phyloP scores from a whole-genome alignment of 371 early-diverging fungal genomes.

The Entomophthora muscae region DNA sequence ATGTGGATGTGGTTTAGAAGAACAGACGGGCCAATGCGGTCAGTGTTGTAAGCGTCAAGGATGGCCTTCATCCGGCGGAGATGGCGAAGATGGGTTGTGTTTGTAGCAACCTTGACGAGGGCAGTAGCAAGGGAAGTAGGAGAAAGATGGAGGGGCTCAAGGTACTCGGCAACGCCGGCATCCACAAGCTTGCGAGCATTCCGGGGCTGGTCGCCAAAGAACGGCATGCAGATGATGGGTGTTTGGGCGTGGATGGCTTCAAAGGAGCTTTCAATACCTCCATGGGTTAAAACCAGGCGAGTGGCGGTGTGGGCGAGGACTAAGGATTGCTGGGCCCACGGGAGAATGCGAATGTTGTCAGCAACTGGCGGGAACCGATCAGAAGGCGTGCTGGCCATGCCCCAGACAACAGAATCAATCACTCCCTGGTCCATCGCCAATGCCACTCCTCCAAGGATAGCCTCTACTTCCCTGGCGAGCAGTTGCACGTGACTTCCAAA shows the following conservation, averaged over 20 bases:
- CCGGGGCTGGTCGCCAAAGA: not conserved
- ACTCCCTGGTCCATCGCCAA: not conserved
- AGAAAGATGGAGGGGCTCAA: not conserved
- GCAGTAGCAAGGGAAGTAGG: not conserved
- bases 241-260: not conserved
- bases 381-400: not conserved
- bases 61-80: not conserved
- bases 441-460: not conserved
- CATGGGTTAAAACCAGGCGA: not conserved
- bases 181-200: not conserved
- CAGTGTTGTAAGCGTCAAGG: not conserved
- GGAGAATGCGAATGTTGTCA: not conserved
- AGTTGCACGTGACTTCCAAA: not conserved
- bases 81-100: not conserved
- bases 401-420: constrained; percentile 7
- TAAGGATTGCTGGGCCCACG: not conserved
- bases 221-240: not conserved
- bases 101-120: not conserved
- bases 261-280: not conserved
- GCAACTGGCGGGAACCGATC: not conserved
- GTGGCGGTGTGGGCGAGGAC: not conserved
- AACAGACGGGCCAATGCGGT: not conserved
- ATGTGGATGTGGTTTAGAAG: not conserved
- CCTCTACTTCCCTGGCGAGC: not conserved
- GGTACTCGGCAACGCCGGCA: not conserved